These are phyloP conservation scores for Suhomyces emberorum DNA, from an alignment of 805 yeast species.

Conservation along the genomic window DNA sequence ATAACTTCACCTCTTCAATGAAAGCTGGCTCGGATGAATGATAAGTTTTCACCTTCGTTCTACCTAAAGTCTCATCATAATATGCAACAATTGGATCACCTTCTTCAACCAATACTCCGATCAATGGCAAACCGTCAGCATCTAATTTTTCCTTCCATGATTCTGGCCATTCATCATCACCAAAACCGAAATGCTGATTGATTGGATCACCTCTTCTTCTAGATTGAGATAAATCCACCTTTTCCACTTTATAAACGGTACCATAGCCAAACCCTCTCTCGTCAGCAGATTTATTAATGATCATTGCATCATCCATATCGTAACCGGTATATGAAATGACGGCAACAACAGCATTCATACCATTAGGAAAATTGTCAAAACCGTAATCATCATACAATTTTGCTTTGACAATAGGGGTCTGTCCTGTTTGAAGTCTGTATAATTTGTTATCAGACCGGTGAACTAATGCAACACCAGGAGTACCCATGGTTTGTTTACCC, in stretches of 20 bases:
- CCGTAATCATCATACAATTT: conserved; percentile 93
- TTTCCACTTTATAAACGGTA: conserved; percentile 92
- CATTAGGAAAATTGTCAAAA: conserved; percentile 97
- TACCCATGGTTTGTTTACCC: conserved; percentile 99
- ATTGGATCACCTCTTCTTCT: conserved; percentile 93
- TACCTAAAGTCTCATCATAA: conserved; percentile 86
- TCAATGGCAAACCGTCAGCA: conserved; percentile 85
- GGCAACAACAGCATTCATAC: conserved; percentile 97
- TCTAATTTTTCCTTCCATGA: conserved; percentile 87
- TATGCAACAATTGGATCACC: conserved; percentile 96
- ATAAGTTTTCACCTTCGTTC: conserved; percentile 87
- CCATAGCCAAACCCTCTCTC: conserved; percentile 99
- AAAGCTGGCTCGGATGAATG: conserved; percentile 93
- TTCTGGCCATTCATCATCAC: conserved; percentile 88
- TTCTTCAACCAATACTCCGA: conserved; percentile 85
- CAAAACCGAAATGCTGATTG: conserved; percentile 92
- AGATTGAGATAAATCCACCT: conserved; percentile 72
- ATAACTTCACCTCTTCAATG: conserved; percentile 89
- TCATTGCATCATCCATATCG: conserved; percentile 99
- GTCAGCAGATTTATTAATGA: conserved; percentile 92
- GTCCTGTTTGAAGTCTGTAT: conserved; percentile 91
- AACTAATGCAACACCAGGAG: conserved; percentile 93
- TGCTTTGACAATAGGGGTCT: conserved; percentile 95
- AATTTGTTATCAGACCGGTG: conserved; percentile 94
- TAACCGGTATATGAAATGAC: conserved; percentile 98